Conservation (phyloP, 106 monocot species). For the Posidonia australis region DNA sequence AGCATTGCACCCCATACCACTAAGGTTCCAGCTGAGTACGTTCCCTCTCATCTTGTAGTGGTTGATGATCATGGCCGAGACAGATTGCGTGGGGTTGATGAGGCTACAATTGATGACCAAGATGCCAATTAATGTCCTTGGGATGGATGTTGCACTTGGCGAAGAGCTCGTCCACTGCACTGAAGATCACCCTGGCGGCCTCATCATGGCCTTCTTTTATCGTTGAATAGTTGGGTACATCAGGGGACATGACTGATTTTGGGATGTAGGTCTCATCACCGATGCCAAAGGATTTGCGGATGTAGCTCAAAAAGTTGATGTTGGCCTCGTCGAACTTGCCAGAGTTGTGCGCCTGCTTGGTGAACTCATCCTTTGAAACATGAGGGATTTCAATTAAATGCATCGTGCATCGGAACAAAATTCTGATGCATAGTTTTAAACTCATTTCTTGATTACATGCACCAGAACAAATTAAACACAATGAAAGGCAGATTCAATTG, state of each 20-base stretch:
- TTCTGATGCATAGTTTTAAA: no score
- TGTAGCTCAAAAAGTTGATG: conserved; percentile 69
- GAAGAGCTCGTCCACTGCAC: conserved; percentile 12
- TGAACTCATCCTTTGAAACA: conserved; percentile 80
- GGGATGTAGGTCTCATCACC: conserved; percentile 96
- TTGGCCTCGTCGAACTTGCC: conserved; percentile 91
- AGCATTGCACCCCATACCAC: conserved; percentile 12
- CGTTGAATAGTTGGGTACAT: conserved; percentile 20
- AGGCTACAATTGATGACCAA: conserved; percentile 14
- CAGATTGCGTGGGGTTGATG: conserved; percentile 14
- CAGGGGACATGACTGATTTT: conserved; percentile 36
- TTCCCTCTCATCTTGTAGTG: conserved; percentile 88
- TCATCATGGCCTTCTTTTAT: conserved; percentile 27
- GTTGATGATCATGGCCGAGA: conserved; percentile 36
- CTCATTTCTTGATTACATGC: no score
- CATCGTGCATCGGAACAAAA: no score
- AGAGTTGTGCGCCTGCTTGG: conserved; percentile 62
- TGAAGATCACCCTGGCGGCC: conserved; percentile 11
- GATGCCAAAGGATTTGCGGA: conserved; percentile 75
- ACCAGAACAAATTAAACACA: no score
- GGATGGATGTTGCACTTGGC: conserved; percentile 8
- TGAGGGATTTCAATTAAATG: no score
- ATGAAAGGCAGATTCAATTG: no score
- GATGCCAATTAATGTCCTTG: conserved; percentile 14
- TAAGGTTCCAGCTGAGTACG: conserved; percentile 12